These are phyloP conservation scores for Yarrowia deformans DNA, from an alignment of 805 yeast genomes.

Conservation along the genomic window DNA sequence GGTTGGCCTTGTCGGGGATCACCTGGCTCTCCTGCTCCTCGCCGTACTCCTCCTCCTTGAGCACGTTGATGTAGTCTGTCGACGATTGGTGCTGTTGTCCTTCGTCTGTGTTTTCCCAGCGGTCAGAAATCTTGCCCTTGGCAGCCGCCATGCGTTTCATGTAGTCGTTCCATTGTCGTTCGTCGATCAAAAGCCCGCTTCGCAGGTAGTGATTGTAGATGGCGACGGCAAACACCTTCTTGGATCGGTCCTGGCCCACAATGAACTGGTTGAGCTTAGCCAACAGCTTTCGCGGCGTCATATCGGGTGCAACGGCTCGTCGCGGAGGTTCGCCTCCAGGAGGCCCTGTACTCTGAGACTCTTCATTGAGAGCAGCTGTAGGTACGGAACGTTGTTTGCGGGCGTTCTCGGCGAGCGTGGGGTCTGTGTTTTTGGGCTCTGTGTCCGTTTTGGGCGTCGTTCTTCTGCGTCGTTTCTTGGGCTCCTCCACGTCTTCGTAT, in stretches of 20 bases:
- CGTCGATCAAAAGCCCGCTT: slow-evolving; percentile 9
- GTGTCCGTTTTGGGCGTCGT: not conserved
- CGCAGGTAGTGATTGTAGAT: slow-evolving; percentile 65
- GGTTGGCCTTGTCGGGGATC: slow-evolving; percentile 64
- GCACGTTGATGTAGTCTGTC: slow-evolving; percentile 18
- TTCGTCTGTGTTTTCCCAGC: slow-evolving; percentile 19
- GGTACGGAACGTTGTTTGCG: slow-evolving; percentile 11
- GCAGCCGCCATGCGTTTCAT: not conserved
- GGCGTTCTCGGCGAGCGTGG: not conserved
- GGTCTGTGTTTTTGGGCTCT: slow-evolving; percentile 12
- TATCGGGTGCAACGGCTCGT: slow-evolving; percentile 38
- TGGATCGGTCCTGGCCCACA: slow-evolving; percentile 63
- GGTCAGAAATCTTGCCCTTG: not conserved
- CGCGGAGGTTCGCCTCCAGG: slow-evolving; percentile 27
- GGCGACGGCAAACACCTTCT: slow-evolving; percentile 66
- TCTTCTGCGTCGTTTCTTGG: slow-evolving; percentile 3
- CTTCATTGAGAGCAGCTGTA: not conserved
- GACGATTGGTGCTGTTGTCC: not conserved
- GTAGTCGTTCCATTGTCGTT: slow-evolving; percentile 6
- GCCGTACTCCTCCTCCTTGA: slow-evolving; percentile 9
- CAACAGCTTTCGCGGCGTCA: slow-evolving; percentile 58
- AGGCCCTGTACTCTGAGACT: not conserved
- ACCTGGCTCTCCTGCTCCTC: slow-evolving; percentile 52
- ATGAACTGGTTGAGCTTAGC: slow-evolving; percentile 59
- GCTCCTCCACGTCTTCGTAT: slow-evolving; percentile 27